A percentile compares a stretch with the other conserved stretches of the same genome.
These are phyloP conservation scores for Neocallimastix lanati DNA, from an alignment of 192 early-diverging fungal species.

Conservation along the genomic window DNA sequence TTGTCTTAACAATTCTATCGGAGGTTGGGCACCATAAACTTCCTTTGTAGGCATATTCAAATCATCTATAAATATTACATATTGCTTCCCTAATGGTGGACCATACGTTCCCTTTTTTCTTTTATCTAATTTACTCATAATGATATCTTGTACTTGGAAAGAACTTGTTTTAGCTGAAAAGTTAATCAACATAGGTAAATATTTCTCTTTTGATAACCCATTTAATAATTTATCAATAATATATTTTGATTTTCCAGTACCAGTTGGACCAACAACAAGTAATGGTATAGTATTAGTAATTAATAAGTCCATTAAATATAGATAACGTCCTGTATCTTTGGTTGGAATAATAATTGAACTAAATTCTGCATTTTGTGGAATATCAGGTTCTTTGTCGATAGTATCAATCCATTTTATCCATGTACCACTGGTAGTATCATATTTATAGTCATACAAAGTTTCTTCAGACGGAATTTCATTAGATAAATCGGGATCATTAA, in stretches of 20 bases:
- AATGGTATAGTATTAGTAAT: slow-evolving; percentile 25
- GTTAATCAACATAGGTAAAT: slow-evolving; percentile 35
- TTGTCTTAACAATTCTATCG: slow-evolving; percentile 40
- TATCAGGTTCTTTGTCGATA: slow-evolving; percentile 15
- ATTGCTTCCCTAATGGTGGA: slow-evolving; percentile 26
- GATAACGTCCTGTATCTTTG: slow-evolving; percentile 41
- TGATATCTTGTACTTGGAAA: slow-evolving; percentile 34
- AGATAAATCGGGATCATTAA: slow-evolving; percentile 2
- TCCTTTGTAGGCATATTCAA: slow-evolving; percentile 45
- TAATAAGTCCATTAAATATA: slow-evolving; percentile 33
- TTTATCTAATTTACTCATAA: slow-evolving; percentile 44
- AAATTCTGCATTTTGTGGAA: slow-evolving; percentile 26
- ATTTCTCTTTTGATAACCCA: slow-evolving; percentile 25
- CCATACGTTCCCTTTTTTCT: slow-evolving; percentile 39
- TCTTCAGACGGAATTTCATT: slow-evolving; percentile 16
- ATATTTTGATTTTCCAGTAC: slow-evolving; percentile 45
- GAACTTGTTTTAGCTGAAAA: slow-evolving; percentile 38
- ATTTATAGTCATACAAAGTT: slow-evolving; percentile 31
- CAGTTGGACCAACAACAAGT: slow-evolving; percentile 36
- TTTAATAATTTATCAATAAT: slow-evolving; percentile 28
- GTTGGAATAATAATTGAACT: slow-evolving; percentile 42
- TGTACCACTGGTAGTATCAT: slow-evolving; percentile 7
- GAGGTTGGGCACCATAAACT: slow-evolving; percentile 41
- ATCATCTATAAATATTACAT: slow-evolving; percentile 38
- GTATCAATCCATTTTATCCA: slow-evolving; percentile 36